Evolutionary conservation across 1,284 basidiomycete genomes (phyloP).

Genomic region (Pseudozyma sp.): DNA sequence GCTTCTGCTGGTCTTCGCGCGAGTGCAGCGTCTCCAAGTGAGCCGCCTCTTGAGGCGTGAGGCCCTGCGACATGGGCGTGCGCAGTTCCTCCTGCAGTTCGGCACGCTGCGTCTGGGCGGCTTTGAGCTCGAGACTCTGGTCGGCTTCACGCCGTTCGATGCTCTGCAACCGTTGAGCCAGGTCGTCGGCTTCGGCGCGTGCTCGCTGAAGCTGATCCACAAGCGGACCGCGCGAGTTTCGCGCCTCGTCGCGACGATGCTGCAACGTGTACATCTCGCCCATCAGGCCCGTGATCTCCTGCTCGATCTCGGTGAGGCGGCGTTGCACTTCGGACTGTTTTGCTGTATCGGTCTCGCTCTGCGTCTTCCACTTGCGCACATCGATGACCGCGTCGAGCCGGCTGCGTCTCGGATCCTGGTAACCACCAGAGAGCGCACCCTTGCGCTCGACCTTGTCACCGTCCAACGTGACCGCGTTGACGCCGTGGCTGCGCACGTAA

Average conservation of each 20-base stretch:
- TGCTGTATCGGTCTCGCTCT: constrained; percentile 77
- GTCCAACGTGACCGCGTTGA: constrained; percentile 96
- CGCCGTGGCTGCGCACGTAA: constrained; percentile 91
- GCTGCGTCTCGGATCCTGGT: constrained; percentile 89
- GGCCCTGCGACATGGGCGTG: constrained; percentile 79
- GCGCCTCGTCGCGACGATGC: constrained; percentile 78
- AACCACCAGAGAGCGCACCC: constrained; percentile 94
- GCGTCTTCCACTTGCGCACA: constrained; percentile 81
- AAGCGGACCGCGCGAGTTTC: constrained; percentile 78
- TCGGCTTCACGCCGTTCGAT: constrained; percentile 80
- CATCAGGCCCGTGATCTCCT: constrained; percentile 82
- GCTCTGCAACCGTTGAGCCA: constrained; percentile 75
- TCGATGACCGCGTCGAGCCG: constrained; percentile 87
- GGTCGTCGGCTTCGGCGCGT: constrained; percentile 78
- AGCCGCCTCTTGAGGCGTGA: constrained; percentile 80
- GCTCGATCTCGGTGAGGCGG: constrained; percentile 80
- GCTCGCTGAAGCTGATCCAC: constrained; percentile 76
- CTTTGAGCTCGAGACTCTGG: constrained; percentile 77
- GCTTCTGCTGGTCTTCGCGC: constrained; percentile 81
- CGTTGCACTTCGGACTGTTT: constrained; percentile 80
- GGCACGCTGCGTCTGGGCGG: constrained; percentile 74
- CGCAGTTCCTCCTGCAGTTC: constrained; percentile 80
- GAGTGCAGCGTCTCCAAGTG: constrained; percentile 79
- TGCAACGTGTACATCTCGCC: constrained; percentile 81
- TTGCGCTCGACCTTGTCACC: constrained; percentile 98